Base-by-base conservation (phyloP, 2,329 filamentous ascomycete genomes). In the Ceratocystis colombiana region DNA sequence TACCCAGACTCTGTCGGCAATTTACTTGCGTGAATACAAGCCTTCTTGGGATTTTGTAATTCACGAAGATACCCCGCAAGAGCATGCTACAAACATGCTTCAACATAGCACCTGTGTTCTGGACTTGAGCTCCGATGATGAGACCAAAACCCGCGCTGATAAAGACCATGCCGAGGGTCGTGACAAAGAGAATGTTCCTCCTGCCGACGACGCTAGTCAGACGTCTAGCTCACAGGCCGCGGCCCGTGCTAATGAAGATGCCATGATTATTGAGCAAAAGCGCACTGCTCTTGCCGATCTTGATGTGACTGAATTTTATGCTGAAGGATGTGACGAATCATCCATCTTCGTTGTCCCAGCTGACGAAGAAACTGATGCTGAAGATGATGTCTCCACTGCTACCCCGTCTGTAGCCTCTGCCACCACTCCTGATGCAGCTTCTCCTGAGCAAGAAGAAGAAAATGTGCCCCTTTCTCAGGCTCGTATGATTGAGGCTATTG, bases 111-210 rank as follows among this genome's bases (percentile, higher is more conserved):
- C 93, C 6, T 87, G 88, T 69, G 86, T 88, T 0, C 82, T 97
- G 2, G 93, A 97, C 73, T 90, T 97, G 72, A 90, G 86, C 70
- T 92, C 90, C 25, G 92, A 96, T 71, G 92, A 96, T 74, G 88
- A 92, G 75, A 82, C 77, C 33, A 80, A 83, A 72, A 80, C 78
- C 62, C 82, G 82, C 72, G 76, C 80, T 55, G 77, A 72, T 63
- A 76, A 76, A 70, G 81, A 80, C 73, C 74, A 79, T 70, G 79
- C 79, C 41, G 83, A 89, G 70, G 82, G 83, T 59, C 80, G 84
- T 41, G 89, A 90, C 72, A 99, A 99, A 79, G 93, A 99, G 78
- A 99, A 99, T 73, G 85, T 96, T 20, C 89, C 93, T 3, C 93
- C 93, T 1, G 74, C 77, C 2, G 82, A 84, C 66, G 85, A 88